These are phyloP conservation scores for Talaromyces pinophilus DNA, from an alignment of 2,329 filamentous ascomycete genomes.

Conservation along the genomic window DNA sequence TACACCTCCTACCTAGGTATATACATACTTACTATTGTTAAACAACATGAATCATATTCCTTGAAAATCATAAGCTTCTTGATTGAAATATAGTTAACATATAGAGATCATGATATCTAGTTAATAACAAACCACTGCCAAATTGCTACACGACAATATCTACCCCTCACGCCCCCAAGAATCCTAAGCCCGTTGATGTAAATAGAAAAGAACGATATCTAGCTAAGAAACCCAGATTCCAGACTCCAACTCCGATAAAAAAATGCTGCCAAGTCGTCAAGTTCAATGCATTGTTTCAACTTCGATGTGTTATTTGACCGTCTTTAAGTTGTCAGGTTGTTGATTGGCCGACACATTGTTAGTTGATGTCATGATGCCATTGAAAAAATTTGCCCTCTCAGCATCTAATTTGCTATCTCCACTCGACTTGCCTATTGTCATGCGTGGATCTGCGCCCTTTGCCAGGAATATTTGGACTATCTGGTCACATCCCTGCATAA, in stretches of 20 bases:
- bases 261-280: not conserved
- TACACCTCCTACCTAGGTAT: too few species aligned
- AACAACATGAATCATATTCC: not conserved
- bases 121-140: not conserved
- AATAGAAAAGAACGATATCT: not conserved
- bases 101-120: not conserved
- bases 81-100: not conserved
- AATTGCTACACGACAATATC: not conserved
- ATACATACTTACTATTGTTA: not conserved
- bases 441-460: constrained; percentile 4
- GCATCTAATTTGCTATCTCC: not conserved
- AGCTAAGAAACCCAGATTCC: not conserved
- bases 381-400: not conserved
- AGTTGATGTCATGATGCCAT: not conserved
- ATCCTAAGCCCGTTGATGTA: not conserved
- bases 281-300: not conserved
- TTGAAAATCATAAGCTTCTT: not conserved
- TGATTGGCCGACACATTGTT: not conserved
- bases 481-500: constrained; percentile 9
- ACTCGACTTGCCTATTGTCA: not conserved
- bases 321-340: constrained; percentile 1
- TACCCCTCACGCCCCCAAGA: not conserved
- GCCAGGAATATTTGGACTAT: constrained; percentile 6
- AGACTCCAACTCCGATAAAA: not conserved
- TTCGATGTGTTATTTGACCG: not conserved